Percentiles rank a stretch among this genome's conserved stretches.
These are phyloP conservation scores for Cymbopogon flexuosus DNA, from an alignment of 202 grass and related monocot species.

Conservation along the genomic window DNA sequence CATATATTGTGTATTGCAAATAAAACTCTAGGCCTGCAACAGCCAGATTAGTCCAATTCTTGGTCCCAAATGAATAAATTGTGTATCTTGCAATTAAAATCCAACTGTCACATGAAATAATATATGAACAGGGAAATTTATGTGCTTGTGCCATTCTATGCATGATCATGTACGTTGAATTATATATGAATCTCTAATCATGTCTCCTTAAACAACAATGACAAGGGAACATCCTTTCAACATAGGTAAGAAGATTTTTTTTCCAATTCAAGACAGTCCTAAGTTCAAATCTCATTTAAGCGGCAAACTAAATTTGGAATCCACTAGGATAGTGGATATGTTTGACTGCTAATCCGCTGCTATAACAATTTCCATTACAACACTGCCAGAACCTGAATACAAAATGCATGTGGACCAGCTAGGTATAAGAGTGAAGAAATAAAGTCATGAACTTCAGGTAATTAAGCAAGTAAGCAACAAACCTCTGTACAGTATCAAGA, in stretches of 20 bases:
- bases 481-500: conserved; percentile 55
- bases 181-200: conserved; percentile 14
- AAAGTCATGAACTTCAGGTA: conserved; percentile 11
- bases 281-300: conserved; percentile 7
- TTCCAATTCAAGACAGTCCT: not conserved
- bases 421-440: conserved; percentile 14
- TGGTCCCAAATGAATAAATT: not conserved
- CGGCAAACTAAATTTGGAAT: not conserved
- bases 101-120: not conserved
- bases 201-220: not conserved
- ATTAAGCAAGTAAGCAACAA: conserved; percentile 33
- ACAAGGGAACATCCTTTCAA: not conserved
- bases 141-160: not conserved
- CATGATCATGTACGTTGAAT: not conserved
- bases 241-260: not conserved
- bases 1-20: conserved; percentile 1
- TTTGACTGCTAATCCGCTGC: not conserved
- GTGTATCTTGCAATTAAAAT: not conserved
- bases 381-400: conserved; percentile 8
- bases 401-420: conserved; percentile 3
- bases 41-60: not conserved
- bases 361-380: not conserved
- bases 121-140: not conserved
- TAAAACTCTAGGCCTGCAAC: conserved; percentile 21
- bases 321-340: not conserved